Conservation (phyloP, 2,329 filamentous ascomycete species). For the Pestalotiopsis sp. region DNA sequence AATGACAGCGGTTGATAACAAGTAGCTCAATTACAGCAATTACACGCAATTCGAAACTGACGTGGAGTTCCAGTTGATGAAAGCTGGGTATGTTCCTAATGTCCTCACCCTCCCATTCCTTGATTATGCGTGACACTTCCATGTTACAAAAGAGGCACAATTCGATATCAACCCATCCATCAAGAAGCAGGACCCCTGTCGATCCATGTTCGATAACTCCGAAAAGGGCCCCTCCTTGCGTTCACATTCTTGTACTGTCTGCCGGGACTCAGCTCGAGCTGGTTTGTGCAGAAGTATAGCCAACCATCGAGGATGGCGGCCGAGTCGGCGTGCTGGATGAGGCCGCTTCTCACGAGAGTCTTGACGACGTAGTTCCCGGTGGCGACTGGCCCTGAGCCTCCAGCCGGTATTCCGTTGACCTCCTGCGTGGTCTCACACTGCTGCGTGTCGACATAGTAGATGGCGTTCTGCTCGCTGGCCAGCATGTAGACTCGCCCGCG, state of each 20-base stretch:
- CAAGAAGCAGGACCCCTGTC: constrained; percentile 34
- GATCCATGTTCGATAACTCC: constrained; percentile 36
- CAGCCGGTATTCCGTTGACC: constrained; percentile 35
- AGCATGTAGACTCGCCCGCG: constrained; percentile 41
- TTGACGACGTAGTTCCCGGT: constrained; percentile 40
- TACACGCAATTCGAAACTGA: too few species aligned
- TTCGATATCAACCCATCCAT: neutral
- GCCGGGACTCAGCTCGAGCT: constrained; percentile 36
- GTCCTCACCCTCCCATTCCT: too few species aligned
- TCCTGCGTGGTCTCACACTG: constrained; percentile 34
- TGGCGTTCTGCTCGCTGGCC: constrained; percentile 45
- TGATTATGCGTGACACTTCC: too few species aligned
- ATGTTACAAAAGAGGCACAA: too few species aligned
- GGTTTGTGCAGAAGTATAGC: constrained; percentile 45
- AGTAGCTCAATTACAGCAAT: too few species aligned
- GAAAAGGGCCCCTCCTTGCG: constrained; percentile 36
- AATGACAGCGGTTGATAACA: too few species aligned
- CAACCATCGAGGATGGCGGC: constrained; percentile 42
- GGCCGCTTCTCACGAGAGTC: constrained; percentile 38
- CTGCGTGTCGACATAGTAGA: constrained; percentile 43
- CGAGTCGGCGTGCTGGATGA: constrained; percentile 44
- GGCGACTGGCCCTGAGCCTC: constrained; percentile 33
- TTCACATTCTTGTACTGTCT: constrained; percentile 42
- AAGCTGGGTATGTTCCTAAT: too few species aligned
- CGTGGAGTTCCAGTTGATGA: too few species aligned